Conservation (phyloP, 345 rosid species). For the Salix dunnii region DNA sequence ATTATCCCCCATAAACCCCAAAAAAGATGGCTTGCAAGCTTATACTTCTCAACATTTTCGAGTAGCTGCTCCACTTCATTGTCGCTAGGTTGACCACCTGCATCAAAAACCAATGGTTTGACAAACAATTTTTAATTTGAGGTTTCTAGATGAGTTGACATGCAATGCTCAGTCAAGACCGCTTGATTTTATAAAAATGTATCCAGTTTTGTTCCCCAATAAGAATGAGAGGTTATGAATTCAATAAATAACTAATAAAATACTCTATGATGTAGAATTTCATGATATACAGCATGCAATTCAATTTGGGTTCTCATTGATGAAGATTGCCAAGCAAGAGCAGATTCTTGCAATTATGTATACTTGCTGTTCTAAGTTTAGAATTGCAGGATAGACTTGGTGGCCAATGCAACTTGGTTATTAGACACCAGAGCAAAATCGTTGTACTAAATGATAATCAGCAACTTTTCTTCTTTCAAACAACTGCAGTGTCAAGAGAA, state of each 20-base stretch:
- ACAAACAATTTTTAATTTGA: neutral
- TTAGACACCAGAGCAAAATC: neutral
- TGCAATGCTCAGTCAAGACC: neutral
- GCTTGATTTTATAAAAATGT: neutral
- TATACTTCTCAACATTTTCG: conserved; percentile 26
- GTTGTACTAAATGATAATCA: neutral
- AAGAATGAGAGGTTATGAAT: neutral
- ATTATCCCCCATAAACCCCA: conserved; percentile 44
- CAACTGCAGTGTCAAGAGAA: neutral
- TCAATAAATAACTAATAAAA: neutral
- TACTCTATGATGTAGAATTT: neutral
- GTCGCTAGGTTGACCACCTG: conserved; percentile 21
- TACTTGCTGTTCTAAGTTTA: neutral
- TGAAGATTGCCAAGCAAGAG: neutral
- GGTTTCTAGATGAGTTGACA: neutral
- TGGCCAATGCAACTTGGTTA: no score
- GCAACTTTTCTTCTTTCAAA: neutral
- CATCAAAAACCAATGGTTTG: neutral
- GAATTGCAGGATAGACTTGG: neutral
- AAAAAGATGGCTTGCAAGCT: conserved; percentile 27
- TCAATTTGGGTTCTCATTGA: neutral
- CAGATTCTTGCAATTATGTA: neutral
- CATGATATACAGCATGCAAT: neutral
- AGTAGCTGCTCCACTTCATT: conserved; percentile 16
- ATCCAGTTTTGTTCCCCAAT: neutral